Conservation (phyloP, 192 early-diverging fungal species). For the Geosiphon pyriformis region DNA sequence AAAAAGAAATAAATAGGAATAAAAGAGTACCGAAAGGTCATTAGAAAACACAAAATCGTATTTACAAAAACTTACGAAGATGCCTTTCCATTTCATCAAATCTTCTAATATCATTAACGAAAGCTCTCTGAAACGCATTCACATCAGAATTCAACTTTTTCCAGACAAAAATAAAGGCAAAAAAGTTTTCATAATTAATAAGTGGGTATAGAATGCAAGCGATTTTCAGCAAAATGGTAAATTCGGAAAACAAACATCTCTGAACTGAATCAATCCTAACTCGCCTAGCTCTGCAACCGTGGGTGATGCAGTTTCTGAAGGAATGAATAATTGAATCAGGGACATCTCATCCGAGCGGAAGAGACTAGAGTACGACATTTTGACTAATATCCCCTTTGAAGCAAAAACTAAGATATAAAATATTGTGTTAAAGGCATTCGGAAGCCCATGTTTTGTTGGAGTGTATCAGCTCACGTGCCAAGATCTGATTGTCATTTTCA, state of each 20-base stretch:
- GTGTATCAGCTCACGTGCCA: too few species aligned
- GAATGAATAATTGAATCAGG: conserved; percentile 92
- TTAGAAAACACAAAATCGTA: too few species aligned
- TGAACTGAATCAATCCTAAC: conserved; percentile 88
- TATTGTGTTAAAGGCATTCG: too few species aligned
- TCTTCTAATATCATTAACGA: conserved; percentile 91
- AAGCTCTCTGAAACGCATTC: conserved; percentile 95
- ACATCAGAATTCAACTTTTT: conserved; percentile 83
- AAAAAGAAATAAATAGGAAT: too few species aligned
- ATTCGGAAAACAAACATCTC: conserved; percentile 63
- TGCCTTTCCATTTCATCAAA: conserved; percentile 97
- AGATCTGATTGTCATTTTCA: too few species aligned
- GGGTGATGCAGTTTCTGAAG: conserved; percentile 85
- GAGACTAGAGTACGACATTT: conserved; percentile 50
- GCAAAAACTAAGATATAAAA: too few species aligned
- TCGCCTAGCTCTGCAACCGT: conserved; percentile 94
- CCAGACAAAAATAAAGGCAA: not conserved
- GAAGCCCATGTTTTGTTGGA: too few species aligned
- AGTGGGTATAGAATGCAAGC: too few species aligned
- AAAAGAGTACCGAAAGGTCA: too few species aligned
- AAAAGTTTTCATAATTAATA: not conserved
- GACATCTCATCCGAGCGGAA: conserved; percentile 96
- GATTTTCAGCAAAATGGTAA: not conserved
- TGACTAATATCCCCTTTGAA: too few species aligned
- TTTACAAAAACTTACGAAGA: conserved; percentile 66